Base-by-base conservation (phyloP, 805 yeast genomes). In the Suhomyces vadensis region DNA sequence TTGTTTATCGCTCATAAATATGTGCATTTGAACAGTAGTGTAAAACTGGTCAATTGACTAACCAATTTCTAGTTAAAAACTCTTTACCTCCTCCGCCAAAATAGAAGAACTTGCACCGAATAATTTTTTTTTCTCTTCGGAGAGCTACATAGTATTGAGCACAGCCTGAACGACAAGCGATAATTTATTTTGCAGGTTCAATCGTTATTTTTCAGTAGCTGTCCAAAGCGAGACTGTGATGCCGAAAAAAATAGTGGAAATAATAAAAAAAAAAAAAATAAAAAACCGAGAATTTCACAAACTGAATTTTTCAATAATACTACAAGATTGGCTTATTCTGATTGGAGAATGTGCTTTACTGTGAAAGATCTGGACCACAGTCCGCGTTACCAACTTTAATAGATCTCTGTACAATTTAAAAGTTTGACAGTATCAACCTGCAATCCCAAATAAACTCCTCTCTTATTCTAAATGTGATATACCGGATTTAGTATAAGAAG, bases 381-480 rank as follows among this genome's bases (percentile, higher is more conserved):
- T 29, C 9, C 10, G 33, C 20, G 33, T 20, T 16, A 16, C 14
- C n/a, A 14, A 29, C 11, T 6, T 16, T 1, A 8, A 29, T 4
- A 29, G 33, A 29, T 29, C 33, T 29, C 7, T 16, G 16, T 29
- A 20, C 33, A 29, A 29, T 29, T 29, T 27, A 4, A 27, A 6
- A 20, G 33, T 16, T 29, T 29, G 33, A 29, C 33, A 29, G 33
- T 29, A 29, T 29, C 33, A 29, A 13, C 33, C 31, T 27, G 20
- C 33, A 29, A 9, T 29, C 20, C 9, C 33, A 14, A 11, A 29
- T 29, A 5, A 29, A n/a, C n/a, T n/a, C n/a, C n/a, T 29, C 33
- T 29, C 20, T 29, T 17, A 20, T 29, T 16, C 33, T 6, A 29
- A n/a, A 8, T 29, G 19, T 11, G 33, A 29, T 3, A 16, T 14